phyloP scores from a whole-genome alignment of 2,329 filamentous ascomycete species.

The Stachybotrys chlorohalonatus region DNA sequence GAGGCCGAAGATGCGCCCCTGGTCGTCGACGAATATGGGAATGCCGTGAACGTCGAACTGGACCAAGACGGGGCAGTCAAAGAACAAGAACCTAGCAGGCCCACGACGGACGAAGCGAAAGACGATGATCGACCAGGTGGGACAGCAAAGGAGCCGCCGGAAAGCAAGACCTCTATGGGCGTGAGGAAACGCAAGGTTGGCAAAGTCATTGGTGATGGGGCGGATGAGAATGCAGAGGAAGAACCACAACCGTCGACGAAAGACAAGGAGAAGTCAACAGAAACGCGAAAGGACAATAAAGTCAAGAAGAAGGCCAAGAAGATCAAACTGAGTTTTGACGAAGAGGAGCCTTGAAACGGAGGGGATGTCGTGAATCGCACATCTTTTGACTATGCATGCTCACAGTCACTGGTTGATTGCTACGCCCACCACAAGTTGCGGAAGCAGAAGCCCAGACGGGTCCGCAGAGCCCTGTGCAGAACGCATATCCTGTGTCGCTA shows the following conservation, averaged over 20 bases:
- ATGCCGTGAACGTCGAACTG: conserved; percentile 45
- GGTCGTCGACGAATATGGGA: conserved; percentile 64
- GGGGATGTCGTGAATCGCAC: neutral
- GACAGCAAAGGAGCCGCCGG: conserved; percentile 8
- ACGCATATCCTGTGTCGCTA: too few species aligned
- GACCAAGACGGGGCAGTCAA: conserved; percentile 33
- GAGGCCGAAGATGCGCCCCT: conserved; percentile 71
- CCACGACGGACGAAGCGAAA: conserved; percentile 24
- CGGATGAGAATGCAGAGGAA: conserved; percentile 12
- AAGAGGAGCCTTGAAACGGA: conserved; percentile 40
- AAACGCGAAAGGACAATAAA: conserved; percentile 19
- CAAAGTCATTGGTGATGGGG: conserved; percentile 23
- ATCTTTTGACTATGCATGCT: neutral
- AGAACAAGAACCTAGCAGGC: conserved; percentile 16
- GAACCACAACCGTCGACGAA: neutral
- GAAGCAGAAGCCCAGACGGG: too few species aligned
- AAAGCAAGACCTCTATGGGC: conserved; percentile 20
- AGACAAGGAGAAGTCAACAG: conserved; percentile 14
- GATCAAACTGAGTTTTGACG: conserved; percentile 59
- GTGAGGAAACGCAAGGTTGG: conserved; percentile 46
- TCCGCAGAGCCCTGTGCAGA: too few species aligned
- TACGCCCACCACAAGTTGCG: too few species aligned
- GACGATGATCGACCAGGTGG: conserved; percentile 10
- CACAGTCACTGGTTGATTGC: too few species aligned
- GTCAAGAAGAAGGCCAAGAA: conserved; percentile 50